Base-by-base conservation (phyloP, 2,329 filamentous ascomycete genomes). In the Zymoseptoria brevis region DNA sequence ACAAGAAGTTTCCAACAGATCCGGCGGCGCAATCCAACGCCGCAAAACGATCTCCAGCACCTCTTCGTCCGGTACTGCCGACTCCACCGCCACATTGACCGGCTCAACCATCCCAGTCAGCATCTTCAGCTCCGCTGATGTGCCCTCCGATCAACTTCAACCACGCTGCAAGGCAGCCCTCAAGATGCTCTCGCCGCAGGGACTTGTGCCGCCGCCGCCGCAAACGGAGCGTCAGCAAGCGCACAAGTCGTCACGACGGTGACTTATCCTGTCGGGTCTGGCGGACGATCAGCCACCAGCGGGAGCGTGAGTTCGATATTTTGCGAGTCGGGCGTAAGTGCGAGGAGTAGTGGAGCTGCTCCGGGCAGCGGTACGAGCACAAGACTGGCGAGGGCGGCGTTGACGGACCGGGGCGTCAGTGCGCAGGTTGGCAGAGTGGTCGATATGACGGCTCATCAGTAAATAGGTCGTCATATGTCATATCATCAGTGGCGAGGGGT, bases 281-380 rank as follows among this genome's bases (percentile, higher is more conserved):
- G 54, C 6, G 57, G 54, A 9, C 13, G 35, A 9, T 52, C 35
- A n/a, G 50, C 55, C 8, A 62, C 57, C 45, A 53, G 56, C 48
- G 54, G 45, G 6, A 57, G 56, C 24, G 21, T 45, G n/a, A 57
- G 54, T 4, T 30, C 35, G 21, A 57, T 50, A 21, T 62, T 59
- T 48, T 62, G 60, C 24, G 60, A 62, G 55, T 57, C 57, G 19
- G 60, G 60, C 7, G 54, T 61, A 3, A 59, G 59, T 53, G 59
- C 56, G 2, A 51, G 45, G 16, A 53, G 26, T 8, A 57, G 57
- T 59, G 56, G 60, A 11, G 51, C 30, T 19, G 26, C 54, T 26
- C 19, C 35, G 4, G 56, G 50, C 8, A 53, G 19, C n/a, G 56
- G 56, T 16, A 59, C 57, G 16, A 62, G 60, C 24, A 30, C 57